phyloP scores from a whole-genome alignment of 2,329 filamentous ascomycete species.

The Scopulariopsis brevicaulis region DNA sequence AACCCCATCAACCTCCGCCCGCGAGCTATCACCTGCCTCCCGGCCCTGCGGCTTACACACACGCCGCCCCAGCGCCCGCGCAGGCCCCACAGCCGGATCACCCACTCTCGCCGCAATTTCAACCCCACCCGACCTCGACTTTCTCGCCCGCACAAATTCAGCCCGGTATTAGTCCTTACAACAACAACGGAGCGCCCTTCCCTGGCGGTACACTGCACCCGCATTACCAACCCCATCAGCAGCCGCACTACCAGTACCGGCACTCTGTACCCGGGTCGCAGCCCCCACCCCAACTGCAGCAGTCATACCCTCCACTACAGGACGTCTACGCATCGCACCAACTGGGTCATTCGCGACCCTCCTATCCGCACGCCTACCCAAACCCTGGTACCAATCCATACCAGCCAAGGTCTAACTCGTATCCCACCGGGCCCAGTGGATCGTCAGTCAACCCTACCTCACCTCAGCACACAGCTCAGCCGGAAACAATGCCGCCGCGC shows the following conservation, averaged over 20 bases:
- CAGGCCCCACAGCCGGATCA: slow-evolving; percentile 11
- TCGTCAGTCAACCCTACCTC: not conserved
- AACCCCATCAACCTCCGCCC: slow-evolving; percentile 6
- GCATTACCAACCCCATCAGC: slow-evolving; percentile 6
- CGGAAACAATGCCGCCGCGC: slow-evolving; percentile 24
- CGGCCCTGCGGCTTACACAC: not conserved
- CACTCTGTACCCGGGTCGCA: slow-evolving; percentile 2
- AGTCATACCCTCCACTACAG: slow-evolving; percentile 2
- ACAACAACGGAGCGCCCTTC: slow-evolving; percentile 3
- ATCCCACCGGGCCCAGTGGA: not conserved
- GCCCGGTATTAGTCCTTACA: not conserved
- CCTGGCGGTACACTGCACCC: not conserved
- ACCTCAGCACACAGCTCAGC: slow-evolving; percentile 3
- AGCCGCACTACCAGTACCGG: slow-evolving; percentile 3
- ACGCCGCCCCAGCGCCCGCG: slow-evolving; percentile 5
- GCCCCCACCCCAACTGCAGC: not conserved
- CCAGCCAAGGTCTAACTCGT: slow-evolving; percentile 9
- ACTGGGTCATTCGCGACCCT: not conserved
- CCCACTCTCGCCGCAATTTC: slow-evolving; percentile 2
- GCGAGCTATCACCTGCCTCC: not conserved
- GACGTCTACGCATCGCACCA: slow-evolving; percentile 1
- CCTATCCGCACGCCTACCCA: slow-evolving; percentile 2
- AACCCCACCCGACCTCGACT: slow-evolving; percentile 4
- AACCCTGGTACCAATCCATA: not conserved
- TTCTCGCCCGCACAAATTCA: slow-evolving; percentile 6